Base-by-base conservation (phyloP, 441 rosid genomes). In the Gossypium davidsonii region DNA sequence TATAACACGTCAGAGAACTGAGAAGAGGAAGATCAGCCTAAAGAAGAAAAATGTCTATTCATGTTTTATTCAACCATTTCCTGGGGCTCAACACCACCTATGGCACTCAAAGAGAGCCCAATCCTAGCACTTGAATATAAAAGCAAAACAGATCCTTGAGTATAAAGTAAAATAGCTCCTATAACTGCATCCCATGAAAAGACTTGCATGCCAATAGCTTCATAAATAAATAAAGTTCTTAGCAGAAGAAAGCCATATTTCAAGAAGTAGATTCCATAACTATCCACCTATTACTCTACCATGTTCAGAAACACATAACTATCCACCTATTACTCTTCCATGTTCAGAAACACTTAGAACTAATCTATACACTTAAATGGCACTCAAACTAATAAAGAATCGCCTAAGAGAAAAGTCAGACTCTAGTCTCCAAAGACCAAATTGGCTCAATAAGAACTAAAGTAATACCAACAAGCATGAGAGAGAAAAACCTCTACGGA, bases 321-420 rank as follows among this genome's bases (percentile, higher is more conserved):
- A 49, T 67, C 25, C 42, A 51, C 12, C 8, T 15, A 8, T 49
- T 6, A 10, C 58, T n/a, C 58, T n/a, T 15, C 66, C 49, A 44
- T 59, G 20, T 42, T 37, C 49, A 11, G 55, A 46, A 11, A 11
- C 21, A 8, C 71, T 61, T 4, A 59, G 63, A 62, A 73, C 17
- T 68, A 52, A 42, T 6, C 15, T 31, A 48, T 1, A 18, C 51
- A 14, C 69, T 63, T 55, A 67, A 56, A 63, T 65, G 20, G 51
- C 25, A 74, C 18, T 73, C 48, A 76, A 70, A 76, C 63, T 39
- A 31, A 74, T 67, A 51, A 72, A 69, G 31, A 17, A 26, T 26
- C 8, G 25, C 23, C 4, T 58, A 42, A 26, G 18, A 17, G 60
- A 58, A 21, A 42, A 44, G 2, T 46, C n/a, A 0, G 26, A 26